These are phyloP conservation scores for Kwoniella shandongensis DNA, from an alignment of 768 basidiomycete species.

Conservation along the genomic window DNA sequence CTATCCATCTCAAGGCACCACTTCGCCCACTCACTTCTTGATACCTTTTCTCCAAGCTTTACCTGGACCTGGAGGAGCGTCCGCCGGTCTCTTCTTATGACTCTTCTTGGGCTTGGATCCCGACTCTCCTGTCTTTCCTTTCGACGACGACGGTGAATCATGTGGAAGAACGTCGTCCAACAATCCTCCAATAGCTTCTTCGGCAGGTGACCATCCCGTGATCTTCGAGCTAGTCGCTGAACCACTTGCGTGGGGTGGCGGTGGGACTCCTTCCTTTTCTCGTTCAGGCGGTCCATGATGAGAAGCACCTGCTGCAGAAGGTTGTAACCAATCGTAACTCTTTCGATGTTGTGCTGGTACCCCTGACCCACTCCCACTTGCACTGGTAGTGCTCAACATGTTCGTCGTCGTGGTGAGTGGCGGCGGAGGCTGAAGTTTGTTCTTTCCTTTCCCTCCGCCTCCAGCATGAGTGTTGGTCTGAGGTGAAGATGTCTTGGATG, in stretches of 20 bases:
- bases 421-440: neutral
- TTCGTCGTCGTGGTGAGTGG: neutral
- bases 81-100: constrained; percentile 32
- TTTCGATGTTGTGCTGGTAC: constrained; percentile 31
- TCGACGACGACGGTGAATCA: neutral
- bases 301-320: constrained; percentile 32
- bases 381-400: neutral
- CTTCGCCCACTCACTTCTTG: constrained; percentile 40
- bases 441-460: constrained; percentile 4
- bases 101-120: constrained; percentile 28
- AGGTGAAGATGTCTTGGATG: too few species aligned
- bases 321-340: constrained; percentile 43
- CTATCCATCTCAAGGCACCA: neutral
- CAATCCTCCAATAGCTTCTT: constrained; percentile 22
- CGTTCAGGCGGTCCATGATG: constrained; percentile 41
- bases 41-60: constrained; percentile 37
- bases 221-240: constrained; percentile 5
- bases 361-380: neutral
- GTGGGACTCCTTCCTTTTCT: constrained; percentile 10
- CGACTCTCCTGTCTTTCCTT: neutral
- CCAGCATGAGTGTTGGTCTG: too few species aligned
- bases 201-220: constrained; percentile 27
- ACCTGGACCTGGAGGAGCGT: constrained; percentile 26
- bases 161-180: constrained; percentile 5
- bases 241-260: neutral